phyloP scores from a whole-genome alignment of 1,284 basidiomycete genomes.

The Sanghuangporus weigelae region DNA sequence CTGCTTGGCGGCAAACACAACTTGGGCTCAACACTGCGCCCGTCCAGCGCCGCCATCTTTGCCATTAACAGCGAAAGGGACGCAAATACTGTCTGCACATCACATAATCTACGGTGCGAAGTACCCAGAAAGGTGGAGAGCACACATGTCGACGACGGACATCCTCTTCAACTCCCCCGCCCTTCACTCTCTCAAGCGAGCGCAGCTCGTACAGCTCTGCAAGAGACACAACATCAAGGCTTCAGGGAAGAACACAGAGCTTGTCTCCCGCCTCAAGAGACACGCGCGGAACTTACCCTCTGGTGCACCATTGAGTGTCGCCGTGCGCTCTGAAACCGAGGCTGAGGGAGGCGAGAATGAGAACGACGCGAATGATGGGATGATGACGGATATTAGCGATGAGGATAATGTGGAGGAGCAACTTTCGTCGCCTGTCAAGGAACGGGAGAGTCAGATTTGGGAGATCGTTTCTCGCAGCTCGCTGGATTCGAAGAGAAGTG shows the following conservation, averaged over 20 bases:
- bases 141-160: slow-evolving; percentile 57
- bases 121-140: background rate
- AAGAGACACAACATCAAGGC: slow-evolving; percentile 75
- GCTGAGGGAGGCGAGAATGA: slow-evolving; percentile 6
- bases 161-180: slow-evolving; percentile 79
- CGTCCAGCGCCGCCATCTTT: background rate
- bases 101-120: background rate
- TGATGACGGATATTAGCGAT: slow-evolving; percentile 28
- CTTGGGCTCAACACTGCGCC: background rate
- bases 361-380: slow-evolving; percentile 13
- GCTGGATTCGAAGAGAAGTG: slow-evolving; percentile 40
- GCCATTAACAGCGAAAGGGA: background rate
- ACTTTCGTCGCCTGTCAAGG: slow-evolving; percentile 8
- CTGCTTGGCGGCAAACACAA: background rate
- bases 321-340: slow-evolving; percentile 33
- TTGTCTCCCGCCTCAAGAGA: slow-evolving; percentile 58
- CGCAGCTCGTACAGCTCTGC: slow-evolving; percentile 76
- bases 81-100: background rate
- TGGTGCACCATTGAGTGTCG: slow-evolving; percentile 46
- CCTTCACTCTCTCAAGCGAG: slow-evolving; percentile 70
- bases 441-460: slow-evolving; percentile 67
- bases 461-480: slow-evolving; percentile 65
- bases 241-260: slow-evolving; percentile 67
- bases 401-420: slow-evolving; percentile 20
- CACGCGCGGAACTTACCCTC: slow-evolving; percentile 57